These are phyloP conservation scores for Penicillium parvum DNA, from an alignment of 495 filamentous ascomycete genomes.

Conservation along the genomic window DNA sequence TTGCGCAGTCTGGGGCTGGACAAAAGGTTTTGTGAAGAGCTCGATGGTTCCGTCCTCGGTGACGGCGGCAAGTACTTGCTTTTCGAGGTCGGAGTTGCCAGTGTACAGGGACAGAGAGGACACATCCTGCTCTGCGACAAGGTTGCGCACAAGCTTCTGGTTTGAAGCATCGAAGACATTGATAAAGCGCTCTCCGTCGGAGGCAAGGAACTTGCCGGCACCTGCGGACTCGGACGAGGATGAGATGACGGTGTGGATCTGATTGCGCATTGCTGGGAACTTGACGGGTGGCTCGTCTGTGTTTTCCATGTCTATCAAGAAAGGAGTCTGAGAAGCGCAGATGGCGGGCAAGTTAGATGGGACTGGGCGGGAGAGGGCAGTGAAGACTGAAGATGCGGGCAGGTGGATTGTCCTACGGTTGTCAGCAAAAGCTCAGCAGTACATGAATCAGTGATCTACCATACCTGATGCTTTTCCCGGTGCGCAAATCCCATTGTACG, in stretches of 20 bases:
- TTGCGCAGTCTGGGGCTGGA: slow-evolving; percentile 27
- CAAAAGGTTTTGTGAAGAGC: slow-evolving; percentile 53
- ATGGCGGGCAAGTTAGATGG: slow-evolving; percentile 44
- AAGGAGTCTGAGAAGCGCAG: slow-evolving; percentile 54
- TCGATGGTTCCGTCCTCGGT: slow-evolving; percentile 54
- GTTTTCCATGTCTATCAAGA: slow-evolving; percentile 46
- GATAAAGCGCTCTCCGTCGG: slow-evolving; percentile 53
- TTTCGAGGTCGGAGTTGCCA: slow-evolving; percentile 21
- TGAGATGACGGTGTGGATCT: slow-evolving; percentile 47
- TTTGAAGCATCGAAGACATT: slow-evolving; percentile 48
- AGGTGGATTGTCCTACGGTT: slow-evolving; percentile 42
- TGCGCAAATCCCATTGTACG: slow-evolving; percentile 55
- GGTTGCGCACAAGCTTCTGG: slow-evolving; percentile 44
- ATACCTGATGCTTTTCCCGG: slow-evolving; percentile 45
- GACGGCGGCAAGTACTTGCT: slow-evolving; percentile 46
- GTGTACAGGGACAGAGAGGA: slow-evolving; percentile 32
- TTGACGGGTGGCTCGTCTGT: slow-evolving; percentile 33
- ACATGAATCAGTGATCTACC: background rate
- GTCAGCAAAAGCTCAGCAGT: background rate
- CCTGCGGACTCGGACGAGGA: slow-evolving; percentile 33
- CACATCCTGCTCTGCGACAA: slow-evolving; percentile 52
- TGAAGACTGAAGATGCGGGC: slow-evolving; percentile 38
- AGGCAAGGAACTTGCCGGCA: slow-evolving; percentile 39
- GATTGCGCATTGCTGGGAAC: slow-evolving; percentile 52
- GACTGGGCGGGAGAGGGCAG: slow-evolving; percentile 38